Evolutionary conservation across 177 flowering plant species (phyloP), one percentile per base, ranked within the genome.

Genomic region (Telopea speciosissima): DNA sequence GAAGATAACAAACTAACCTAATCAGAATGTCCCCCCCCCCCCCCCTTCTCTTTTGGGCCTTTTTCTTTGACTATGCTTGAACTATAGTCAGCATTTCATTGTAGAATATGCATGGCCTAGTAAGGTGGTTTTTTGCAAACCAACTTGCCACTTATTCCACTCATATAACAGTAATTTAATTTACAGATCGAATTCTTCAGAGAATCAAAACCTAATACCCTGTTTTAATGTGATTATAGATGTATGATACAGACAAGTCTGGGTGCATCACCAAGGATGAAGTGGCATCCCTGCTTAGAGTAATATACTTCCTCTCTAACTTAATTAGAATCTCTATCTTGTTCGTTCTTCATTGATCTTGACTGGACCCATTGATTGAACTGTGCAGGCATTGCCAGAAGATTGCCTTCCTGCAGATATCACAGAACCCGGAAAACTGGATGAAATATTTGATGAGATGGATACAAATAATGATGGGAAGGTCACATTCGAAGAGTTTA

Each of bases 211-310:
- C 3, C 54, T 49, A 12, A 11, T 16, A 3, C 8, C 54, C 17
- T 49, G 17, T 49, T 12, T 49, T 49, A 3, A 49, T 62, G 68
- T 76, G 73, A 49, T 49, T 4, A 23, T 64, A 88, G 92, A 88
- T 90, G 91, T 90, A 87, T 52, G 96, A 88, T 40, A 81, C 85
- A 56, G 96, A 90, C 77, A 81, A 90, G 54, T 90, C 91, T 3
- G 92, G 91, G 11, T 85, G 88, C 82, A 90, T 90, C 68, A 83
- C 85, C 10, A 88, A 87, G 81, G 91, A 88, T 75, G 92, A 90
- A 84, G 84, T 88, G 62, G 91, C 90, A 65, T 88, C 96, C 7
- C 83, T 90, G 86, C 85, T 90, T 11, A 82, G 90, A 69, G 96
- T 90, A 85, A 81, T n/a, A 24, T 58, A 24, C 23, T n/a, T 58